Conservation (phyloP, 257 asterid genomes). For the Solanum arcanum region DNA sequence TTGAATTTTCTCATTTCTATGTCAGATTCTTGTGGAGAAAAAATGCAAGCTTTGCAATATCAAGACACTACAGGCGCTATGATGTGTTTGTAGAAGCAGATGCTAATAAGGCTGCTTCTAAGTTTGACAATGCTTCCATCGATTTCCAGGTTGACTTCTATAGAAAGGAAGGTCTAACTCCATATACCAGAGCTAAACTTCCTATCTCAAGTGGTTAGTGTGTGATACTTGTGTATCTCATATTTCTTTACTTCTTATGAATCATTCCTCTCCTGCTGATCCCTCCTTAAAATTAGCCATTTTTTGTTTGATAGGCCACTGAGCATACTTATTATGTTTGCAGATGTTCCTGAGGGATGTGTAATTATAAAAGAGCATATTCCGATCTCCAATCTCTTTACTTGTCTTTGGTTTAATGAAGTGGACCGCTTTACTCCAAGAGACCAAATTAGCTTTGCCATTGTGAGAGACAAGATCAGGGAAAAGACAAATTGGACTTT, state of each 20-base stretch:
- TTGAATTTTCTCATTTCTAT: not conserved
- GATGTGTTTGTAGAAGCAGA: slow-evolving; percentile 92
- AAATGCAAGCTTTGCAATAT: slow-evolving; percentile 87
- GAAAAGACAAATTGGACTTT: slow-evolving; percentile 69
- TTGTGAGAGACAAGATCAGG: slow-evolving; percentile 72
- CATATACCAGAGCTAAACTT: slow-evolving; percentile 60
- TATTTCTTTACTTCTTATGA: not conserved
- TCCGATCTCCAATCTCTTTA: slow-evolving; percentile 80
- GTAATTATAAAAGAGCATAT: slow-evolving; percentile 77
- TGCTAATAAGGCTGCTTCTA: slow-evolving; percentile 90
- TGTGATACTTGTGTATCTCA: not conserved
- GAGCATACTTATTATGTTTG: not conserved
- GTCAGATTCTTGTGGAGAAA: slow-evolving; percentile 87
- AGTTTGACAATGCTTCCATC: slow-evolving; percentile 75
- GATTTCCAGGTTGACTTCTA: slow-evolving; percentile 88
- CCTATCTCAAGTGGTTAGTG: slow-evolving; percentile 76
- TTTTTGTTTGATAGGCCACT: not conserved
- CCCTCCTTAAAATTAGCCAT: not conserved
- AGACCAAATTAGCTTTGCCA: slow-evolving; percentile 90
- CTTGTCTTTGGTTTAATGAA: slow-evolving; percentile 93
- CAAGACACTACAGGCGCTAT: slow-evolving; percentile 80
- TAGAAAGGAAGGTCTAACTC: slow-evolving; percentile 74
- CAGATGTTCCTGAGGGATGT: slow-evolving; percentile 99
- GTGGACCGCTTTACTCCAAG: slow-evolving; percentile 91
- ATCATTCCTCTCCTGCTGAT: not conserved